These are phyloP conservation scores for Escovopsis sp. DNA, from an alignment of 2,329 filamentous ascomycete genomes.

Conservation along the genomic window DNA sequence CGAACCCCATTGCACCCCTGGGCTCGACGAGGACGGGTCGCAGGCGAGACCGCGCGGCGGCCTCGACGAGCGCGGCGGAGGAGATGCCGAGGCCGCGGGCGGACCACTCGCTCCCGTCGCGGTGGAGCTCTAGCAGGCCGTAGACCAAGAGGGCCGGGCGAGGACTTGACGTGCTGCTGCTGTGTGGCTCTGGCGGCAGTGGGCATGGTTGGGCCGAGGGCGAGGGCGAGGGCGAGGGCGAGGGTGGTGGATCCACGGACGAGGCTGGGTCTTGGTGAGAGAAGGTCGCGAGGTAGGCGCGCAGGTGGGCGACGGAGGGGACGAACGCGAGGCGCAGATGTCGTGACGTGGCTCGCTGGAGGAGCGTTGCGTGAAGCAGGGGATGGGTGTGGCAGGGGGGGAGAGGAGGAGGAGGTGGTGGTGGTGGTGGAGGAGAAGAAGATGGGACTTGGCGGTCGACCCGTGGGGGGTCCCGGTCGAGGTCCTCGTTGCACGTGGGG, in stretches of 20 bases:
- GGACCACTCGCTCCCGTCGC: constrained; percentile 57
- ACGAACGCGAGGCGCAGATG: constrained; percentile 58
- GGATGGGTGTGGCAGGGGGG: not conserved
- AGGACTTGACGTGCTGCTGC: not conserved
- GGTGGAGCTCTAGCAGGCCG: constrained; percentile 49
- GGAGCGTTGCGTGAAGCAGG: constrained; percentile 49
- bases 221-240: constrained; percentile 16
- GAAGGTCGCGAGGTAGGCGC: constrained; percentile 55
- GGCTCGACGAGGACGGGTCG: constrained; percentile 34
- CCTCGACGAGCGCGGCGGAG: constrained; percentile 47
- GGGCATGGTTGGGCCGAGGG: constrained; percentile 14
- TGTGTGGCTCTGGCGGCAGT: not conserved
- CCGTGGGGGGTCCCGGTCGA: not conserved
- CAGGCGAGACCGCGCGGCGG: constrained; percentile 31
- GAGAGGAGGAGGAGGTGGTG: not conserved
- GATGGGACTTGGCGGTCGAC: not conserved
- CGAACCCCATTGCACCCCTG: constrained; percentile 12
- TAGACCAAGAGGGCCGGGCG: constrained; percentile 39
- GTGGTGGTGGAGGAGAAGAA: too few species aligned
- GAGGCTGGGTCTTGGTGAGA: constrained; percentile 13
- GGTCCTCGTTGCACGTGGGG: not conserved
- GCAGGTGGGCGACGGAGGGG: constrained; percentile 60
- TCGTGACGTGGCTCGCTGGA: constrained; percentile 51
- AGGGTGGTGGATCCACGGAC: too few species aligned
- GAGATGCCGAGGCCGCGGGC: constrained; percentile 54